Evolutionary conservation across 2,329 filamentous ascomycete species (phyloP), one percentile per base, ranked within the genome.

Genomic region (Beauveria australis): DNA sequence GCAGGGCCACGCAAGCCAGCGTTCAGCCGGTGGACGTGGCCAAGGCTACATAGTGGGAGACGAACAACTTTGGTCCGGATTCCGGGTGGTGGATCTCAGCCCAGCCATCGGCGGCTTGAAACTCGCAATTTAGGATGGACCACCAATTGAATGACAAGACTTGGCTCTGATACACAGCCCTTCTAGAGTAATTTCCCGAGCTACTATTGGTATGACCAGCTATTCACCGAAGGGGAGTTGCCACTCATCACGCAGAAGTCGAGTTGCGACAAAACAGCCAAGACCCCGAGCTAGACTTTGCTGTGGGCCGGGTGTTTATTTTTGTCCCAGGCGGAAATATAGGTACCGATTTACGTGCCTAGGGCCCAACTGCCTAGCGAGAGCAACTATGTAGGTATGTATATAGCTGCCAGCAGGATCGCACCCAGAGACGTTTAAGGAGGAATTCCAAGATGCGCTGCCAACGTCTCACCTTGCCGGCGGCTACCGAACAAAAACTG

Each of bases 11-110:
- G 57, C 57, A 59, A 59, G 57, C 57, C 40, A 37, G 33, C 12
- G 33, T 51, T 47, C 49, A 51, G 57, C 37, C 26, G 28, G 49
- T 53, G 28, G 57, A 59, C n/a, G 57, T 48, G 16, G 47, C 33
- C 22, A 59, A 51, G 55, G 16, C n/a, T 19, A 22, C n/a, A n/a
- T n/a, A 22, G 1, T 22, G 24, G 33, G 40, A 46, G 24, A 30
- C 14, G 24, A 40, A 46, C 41, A 26, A 56, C 12, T 43, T 40
- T 58, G 57, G 57, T 59, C 57, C 57, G 57, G 57, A 51, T 46
- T 59, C 57, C 57, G 57, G 57, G 57, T 40, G 24, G 57, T 40
- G 57, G 40, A 53, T 59, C 57, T 59, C 57, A 59, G 49, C 57
- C 57, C 28, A 47, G 57, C n/a, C 30, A n/a, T 49, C 33, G 33